These are phyloP conservation scores for Chaetomium sp. DNA, from an alignment of 2,329 filamentous ascomycete species.

Conservation along the genomic window DNA sequence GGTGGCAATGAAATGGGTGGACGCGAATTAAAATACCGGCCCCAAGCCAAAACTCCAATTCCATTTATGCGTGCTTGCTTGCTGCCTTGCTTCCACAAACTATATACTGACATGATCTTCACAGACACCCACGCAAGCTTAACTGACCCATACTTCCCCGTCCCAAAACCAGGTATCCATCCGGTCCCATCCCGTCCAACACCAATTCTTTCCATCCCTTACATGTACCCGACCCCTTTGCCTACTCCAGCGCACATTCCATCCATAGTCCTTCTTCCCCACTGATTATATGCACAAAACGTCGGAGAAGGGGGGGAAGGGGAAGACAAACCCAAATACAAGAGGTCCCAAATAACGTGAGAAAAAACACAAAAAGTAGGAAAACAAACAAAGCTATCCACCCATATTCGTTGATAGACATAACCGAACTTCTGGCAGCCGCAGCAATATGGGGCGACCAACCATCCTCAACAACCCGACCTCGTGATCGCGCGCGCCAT, in stretches of 20 bases:
- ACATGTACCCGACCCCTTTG: too few relatives aligned
- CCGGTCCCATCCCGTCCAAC: too few relatives aligned
- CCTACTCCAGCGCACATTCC: background rate
- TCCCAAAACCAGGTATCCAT: background rate
- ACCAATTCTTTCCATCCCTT: too few relatives aligned
- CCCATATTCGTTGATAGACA: background rate
- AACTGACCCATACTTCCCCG: background rate
- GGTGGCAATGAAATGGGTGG: too few relatives aligned
- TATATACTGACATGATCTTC: slow-evolving; percentile 4
- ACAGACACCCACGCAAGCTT: background rate
- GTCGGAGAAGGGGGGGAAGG: background rate
- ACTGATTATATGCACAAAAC: slow-evolving; percentile 5
- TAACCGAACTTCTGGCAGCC: background rate
- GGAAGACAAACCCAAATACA: background rate
- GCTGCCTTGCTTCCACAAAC: background rate
- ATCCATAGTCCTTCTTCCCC: background rate
- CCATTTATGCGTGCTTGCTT: slow-evolving; percentile 6
- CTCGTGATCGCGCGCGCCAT: too few relatives aligned
- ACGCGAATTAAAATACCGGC: background rate
- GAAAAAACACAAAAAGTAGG: background rate
- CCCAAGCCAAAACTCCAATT: slow-evolving; percentile 7
- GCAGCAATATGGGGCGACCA: background rate
- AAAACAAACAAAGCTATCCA: slow-evolving; percentile 5
- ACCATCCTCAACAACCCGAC: background rate
- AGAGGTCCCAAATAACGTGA: background rate